phyloP scores from a whole-genome alignment of 139 green algal genomes.

The Chlorella sp. region DNA sequence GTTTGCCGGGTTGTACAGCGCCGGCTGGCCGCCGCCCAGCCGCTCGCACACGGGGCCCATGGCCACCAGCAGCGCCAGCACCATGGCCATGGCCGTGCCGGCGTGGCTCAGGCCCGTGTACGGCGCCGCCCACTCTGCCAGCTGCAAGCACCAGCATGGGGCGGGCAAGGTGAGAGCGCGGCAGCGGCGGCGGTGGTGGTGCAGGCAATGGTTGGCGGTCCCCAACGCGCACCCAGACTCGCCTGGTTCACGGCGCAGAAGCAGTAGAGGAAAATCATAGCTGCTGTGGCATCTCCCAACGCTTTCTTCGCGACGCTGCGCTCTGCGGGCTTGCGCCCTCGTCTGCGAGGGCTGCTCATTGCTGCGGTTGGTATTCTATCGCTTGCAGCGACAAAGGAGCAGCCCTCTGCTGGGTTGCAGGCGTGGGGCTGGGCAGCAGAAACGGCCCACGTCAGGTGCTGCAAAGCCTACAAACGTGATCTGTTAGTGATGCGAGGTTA shows the following conservation, averaged over 20 bases:
- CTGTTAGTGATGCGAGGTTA: no score
- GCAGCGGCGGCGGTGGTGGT: background rate
- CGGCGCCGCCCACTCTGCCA: background rate
- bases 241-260: no score
- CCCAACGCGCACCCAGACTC: no score
- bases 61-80: background rate
- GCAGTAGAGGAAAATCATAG: background rate
- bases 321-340: background rate
- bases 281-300: background rate
- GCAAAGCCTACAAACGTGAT: no score
- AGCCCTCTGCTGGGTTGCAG: no score
- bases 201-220: no score
- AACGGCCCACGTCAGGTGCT: no score
- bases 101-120: background rate
- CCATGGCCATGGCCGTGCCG: background rate
- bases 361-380: no score
- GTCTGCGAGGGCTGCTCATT: no score
- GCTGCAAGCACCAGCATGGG: background rate
- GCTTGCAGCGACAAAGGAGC: no score
- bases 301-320: background rate
- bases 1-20: constrained; percentile 22
- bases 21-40: constrained; percentile 4
- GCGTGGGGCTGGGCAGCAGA: no score
- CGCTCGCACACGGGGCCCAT: constrained; percentile 4
- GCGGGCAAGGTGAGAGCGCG: background rate